A percentile compares a stretch with the other conserved stretches of the same genome.
These are phyloP conservation scores for Pyrus hybrid DNA, from an alignment of 331 rosid species.

Conservation along the genomic window DNA sequence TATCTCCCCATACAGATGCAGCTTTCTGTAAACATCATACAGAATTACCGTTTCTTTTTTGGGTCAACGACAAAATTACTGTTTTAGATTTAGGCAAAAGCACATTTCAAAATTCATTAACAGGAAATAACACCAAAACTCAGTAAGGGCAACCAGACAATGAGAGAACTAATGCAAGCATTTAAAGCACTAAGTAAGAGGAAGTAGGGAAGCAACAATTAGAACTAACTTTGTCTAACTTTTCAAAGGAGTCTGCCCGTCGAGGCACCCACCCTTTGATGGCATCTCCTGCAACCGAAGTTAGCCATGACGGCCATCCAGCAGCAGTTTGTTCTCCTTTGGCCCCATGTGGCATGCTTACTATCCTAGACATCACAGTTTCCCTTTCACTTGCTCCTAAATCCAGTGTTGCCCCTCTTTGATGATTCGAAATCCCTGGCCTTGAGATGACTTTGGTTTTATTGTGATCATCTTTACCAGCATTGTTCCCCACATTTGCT, in stretches of 20 bases:
- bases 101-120: background rate
- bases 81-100: background rate
- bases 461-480: constrained; percentile 2
- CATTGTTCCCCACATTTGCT: constrained; percentile 13
- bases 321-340: constrained; percentile 30
- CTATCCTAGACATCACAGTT: constrained; percentile 41
- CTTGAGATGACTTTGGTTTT: too few species aligned
- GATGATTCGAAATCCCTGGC: constrained; percentile 26
- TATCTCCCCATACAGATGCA: background rate
- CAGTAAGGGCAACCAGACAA: background rate
- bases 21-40: background rate
- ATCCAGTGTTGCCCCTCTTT: constrained; percentile 25
- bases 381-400: constrained; percentile 17
- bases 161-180: background rate
- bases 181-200: background rate
- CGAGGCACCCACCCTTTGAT: constrained; percentile 94
- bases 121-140: background rate
- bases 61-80: background rate
- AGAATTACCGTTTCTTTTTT: background rate
- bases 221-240: constrained; percentile 86
- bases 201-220: constrained; percentile 1
- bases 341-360: constrained; percentile 33
- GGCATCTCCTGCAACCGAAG: constrained; percentile 87
- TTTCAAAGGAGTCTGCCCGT: constrained; percentile 76
- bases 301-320: constrained; percentile 89